Evolutionary conservation across 768 basidiomycete species (phyloP), one percentile per base, ranked within the genome.

Genomic region (Tubosaeta sp.): DNA sequence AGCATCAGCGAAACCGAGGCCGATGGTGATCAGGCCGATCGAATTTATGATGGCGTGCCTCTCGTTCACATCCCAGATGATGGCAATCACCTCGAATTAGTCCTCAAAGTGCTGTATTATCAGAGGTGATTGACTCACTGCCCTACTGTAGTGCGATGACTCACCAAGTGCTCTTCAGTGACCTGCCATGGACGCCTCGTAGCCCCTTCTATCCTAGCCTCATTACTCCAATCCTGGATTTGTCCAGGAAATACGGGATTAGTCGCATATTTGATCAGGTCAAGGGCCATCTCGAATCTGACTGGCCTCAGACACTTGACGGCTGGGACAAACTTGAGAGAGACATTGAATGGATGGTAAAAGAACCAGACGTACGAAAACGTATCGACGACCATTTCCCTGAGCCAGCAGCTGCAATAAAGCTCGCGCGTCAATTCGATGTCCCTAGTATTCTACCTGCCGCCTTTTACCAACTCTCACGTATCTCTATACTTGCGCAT

Each of bases 381-480:
- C 19, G 25, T 26, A 22, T 52, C 13, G 59, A 55, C 16, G 54
- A 59, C 32, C 14, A 16, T 26, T 33, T 56, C 6, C 59, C 57
- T 5, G 61, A 68, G 34, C 67, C 67, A 1, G 63, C 38, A 2
- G 37, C 65, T 14, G 70, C 74, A 6, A 75, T 80, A 47, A 52
- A 63, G 32, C 72, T 82, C 32, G 78, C 76, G 0, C 71, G 69
- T 42, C 68, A 71, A 32, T 74, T 66, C 45, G 64, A 71, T 48
- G 59, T 79, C 14, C 69, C 66, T 16, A 63, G 67, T n/a, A 62
- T 76, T 17, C 67, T 82, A 4, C 80, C 79, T 0, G 78, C 77
- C 56, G 73, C 75, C 0, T 79, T 72, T 59, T 80, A 81, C 62
- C 76, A 76, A 60, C 65, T 79, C 35, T 75, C 77, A 1, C 56